A percentile compares a stretch with the other conserved stretches of the same genome.
phyloP scores from a whole-genome alignment of 2,329 filamentous ascomycete genomes.

The Cadophora sp. region DNA sequence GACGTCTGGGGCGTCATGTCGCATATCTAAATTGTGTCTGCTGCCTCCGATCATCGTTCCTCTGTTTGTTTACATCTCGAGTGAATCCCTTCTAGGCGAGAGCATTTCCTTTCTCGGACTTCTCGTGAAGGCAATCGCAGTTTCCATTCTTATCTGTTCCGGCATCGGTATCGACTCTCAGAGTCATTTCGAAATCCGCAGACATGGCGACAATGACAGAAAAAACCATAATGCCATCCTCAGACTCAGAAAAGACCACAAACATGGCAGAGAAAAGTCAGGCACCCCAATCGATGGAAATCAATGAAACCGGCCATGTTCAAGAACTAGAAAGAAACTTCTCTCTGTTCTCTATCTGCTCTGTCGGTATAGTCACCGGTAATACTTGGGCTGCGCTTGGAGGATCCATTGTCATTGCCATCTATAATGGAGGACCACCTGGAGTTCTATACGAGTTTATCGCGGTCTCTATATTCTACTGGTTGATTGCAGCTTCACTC shows the following conservation, averaged over 20 bases:
- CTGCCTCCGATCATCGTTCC: not conserved
- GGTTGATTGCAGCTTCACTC: conserved; percentile 56
- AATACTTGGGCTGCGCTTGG: conserved; percentile 54
- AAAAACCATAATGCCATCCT: conserved; percentile 3
- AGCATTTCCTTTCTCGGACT: not conserved
- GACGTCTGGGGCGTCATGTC: not conserved
- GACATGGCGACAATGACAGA: not conserved
- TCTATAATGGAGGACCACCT: conserved; percentile 63
- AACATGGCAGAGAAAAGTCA: conserved; percentile 12
- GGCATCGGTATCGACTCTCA: not conserved
- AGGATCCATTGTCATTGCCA: conserved; percentile 50
- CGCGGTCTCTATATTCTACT: conserved; percentile 56
- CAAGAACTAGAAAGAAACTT: conserved; percentile 59
- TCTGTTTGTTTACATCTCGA: not conserved
- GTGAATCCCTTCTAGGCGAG: not conserved
- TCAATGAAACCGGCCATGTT: conserved; percentile 58
- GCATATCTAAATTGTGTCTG: not conserved
- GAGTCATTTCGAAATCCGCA: not conserved
- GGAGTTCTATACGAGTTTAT: conserved; percentile 69
- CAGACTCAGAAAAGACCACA: conserved; percentile 27
- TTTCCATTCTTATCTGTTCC: not conserved
- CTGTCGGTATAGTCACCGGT: conserved; percentile 53
- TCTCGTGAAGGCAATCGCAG: not conserved
- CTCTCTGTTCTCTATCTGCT: conserved; percentile 52
- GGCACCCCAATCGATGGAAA: conserved; percentile 24